phyloP scores from a whole-genome alignment of 2,329 filamentous ascomycete species.

The Fusarium sp. region DNA sequence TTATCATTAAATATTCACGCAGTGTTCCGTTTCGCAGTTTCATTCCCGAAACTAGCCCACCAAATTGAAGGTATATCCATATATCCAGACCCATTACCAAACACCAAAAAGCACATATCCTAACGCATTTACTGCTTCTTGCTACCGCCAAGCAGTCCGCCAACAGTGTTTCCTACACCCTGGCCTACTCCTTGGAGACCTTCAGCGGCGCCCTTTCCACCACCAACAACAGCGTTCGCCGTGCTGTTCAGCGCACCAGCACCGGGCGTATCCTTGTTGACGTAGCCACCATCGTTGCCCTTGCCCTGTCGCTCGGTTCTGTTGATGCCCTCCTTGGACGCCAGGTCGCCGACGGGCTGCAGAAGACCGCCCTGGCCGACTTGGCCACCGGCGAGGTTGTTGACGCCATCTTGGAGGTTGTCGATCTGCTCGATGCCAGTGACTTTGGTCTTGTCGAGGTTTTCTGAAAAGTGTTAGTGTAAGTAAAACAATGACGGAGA shows the following conservation, averaged over 20 bases:
- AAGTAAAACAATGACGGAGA: background rate
- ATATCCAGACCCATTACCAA: constrained; percentile 3
- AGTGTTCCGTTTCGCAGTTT: background rate
- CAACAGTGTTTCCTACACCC: constrained; percentile 46
- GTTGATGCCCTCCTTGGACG: constrained; percentile 75
- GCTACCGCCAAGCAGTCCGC: constrained; percentile 54
- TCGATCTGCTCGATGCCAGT: constrained; percentile 76
- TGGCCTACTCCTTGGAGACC: constrained; percentile 45
- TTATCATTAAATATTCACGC: constrained; percentile 20
- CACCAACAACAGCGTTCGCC: constrained; percentile 49
- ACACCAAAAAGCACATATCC: constrained; percentile 11
- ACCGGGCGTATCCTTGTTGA: constrained; percentile 51
- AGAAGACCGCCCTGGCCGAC: constrained; percentile 76
- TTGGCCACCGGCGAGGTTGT: constrained; percentile 73
- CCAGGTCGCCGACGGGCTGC: constrained; percentile 72
- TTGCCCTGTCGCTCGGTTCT: constrained; percentile 74
- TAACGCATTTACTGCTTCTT: constrained; percentile 43
- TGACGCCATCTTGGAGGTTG: constrained; percentile 75
- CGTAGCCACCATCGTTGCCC: constrained; percentile 69
- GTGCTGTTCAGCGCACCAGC: constrained; percentile 48
- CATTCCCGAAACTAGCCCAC: background rate
- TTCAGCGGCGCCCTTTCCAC: constrained; percentile 53
- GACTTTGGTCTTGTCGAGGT: constrained; percentile 77
- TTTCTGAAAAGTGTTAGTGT: constrained; percentile 60
- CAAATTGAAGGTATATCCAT: constrained; percentile 14